Evolutionary conservation across 495 filamentous ascomycete species (phyloP), one percentile per base, ranked within the genome.

Genomic region (Rhizodiscina lignyota): DNA sequence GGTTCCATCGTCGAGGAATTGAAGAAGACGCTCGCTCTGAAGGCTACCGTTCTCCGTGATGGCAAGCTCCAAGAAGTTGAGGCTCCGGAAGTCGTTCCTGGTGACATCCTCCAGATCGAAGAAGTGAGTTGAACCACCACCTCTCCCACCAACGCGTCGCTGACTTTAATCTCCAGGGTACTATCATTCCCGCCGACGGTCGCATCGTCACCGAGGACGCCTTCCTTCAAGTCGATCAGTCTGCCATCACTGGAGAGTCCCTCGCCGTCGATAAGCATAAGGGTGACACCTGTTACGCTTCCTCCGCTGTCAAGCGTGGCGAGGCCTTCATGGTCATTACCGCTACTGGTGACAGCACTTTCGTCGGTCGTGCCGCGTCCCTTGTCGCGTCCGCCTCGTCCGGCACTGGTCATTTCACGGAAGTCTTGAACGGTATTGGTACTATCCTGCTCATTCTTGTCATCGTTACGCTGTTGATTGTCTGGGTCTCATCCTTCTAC

Each of bases 151-250:
- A 18, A 12, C 10, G 6, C 27, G 23, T 24, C 16, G 38, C 13
- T 33, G 11, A 12, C 30, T 36, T 1, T 2, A 12, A 18, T 35
- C n/a, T 15, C 18, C 30, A 66, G 64, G 84, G 84, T 57, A 84
- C 82, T 39, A 89, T 92, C 42, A 74, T 92, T 53, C 77, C 83
- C 33, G 85, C 83, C 45, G 85, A 94, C 54, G 85, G 85, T 38
- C 74, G 74, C 35, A 72, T 94, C 49, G 68, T 86, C 39, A 80
- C 77, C 50, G 72, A 80, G 30, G 70, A 74, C 47, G 73, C 79
- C 37, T 79, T 78, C 63, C 70, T 94, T 34, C 83, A 91, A 54
- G 75, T 94, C 41, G 85, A 94, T 58, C 85, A 92, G 61, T 92
- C 84, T 39, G 70, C 79, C 42, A 80, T 94, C 49, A 92, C 85